Base-by-base conservation (phyloP, 164 flowering plant genomes). In the Aristolochia contorta region DNA sequence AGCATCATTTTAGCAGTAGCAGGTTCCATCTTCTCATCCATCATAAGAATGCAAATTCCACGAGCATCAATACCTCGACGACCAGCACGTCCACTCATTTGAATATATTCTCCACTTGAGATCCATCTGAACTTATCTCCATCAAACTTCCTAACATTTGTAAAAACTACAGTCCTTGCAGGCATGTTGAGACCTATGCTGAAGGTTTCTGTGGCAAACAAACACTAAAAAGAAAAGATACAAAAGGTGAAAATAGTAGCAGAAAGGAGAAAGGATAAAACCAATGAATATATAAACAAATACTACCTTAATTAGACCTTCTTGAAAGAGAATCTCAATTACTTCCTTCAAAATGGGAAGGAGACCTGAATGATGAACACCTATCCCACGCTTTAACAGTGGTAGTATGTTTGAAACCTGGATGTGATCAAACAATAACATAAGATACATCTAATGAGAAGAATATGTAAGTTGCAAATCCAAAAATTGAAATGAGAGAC, bases 51-150 rank as follows among this genome's bases (percentile, higher is more conserved):
- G 75, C 99, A 94, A 61, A 94, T 75, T 6, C 99, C 99, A 57
- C 97, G 95, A 16, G 82, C 82, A 75, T 94, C 99, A 79, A 94
- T 84, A 47, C 99, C 99, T 62, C 96, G 81, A 61, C 97, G 96
- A 65, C 99, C 99, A 66, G 99, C 99, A 58, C 99, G 96, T 19
- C 99, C 99, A 81, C 99, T 94, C 99, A 94, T 94, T 60, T 94
- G 99, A 68, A 94, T 91, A 69, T 91, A 94, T 68, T 94, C 99
- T 66, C 99, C 99, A 79, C 99, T 84, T 30, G 99, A 76, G 69
- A 94, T 32, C 99, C 99, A 94, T 79, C 99, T 89, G 67, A 94
- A 94, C 64, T 89, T 94, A 74, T 91, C 90, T 37, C 99, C 99
- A 79, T 94, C 99, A 82, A 89, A 94, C 65, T 94, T 94, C 37